Evolutionary conservation across 2,329 filamentous ascomycete species (phyloP), one percentile per base, ranked within the genome.

Genomic region (Xylaria sp.): DNA sequence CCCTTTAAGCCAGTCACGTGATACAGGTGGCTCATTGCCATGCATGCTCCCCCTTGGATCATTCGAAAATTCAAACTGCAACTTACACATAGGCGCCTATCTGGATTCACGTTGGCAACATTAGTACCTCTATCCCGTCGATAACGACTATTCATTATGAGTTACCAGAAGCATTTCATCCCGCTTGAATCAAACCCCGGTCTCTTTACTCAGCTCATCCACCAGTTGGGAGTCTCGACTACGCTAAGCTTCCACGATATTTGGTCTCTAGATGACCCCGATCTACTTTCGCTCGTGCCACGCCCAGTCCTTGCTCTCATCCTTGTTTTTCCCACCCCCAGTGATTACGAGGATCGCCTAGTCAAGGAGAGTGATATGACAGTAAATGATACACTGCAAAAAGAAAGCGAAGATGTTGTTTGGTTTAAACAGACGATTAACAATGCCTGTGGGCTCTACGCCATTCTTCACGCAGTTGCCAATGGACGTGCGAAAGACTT

Each of bases 341-440:
- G 78, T 77, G 71, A 73, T 23, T 56, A 70, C 33, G 75, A 79
- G 38, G 78, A 78, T 57, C 75, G 84, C 62, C 86, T 86, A 63
- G 69, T 69, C 17, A 65, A 10, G 17, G 71, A 71, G 49, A 53
- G 26, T 2, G 71, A 72, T 28, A 72, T 73, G 31, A 11, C 9
- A 42, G 40, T 2, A 23, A 26, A 26, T 15, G 3, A 63, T 9
- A 26, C 69, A 6, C 72, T 72, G 1, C 54, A 51, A 36, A 89
- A 89, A 1, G 79, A 84, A 1, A 77, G 80, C 0, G 91, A 94
- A 74, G 87, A 91, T 6, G 88, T 94, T 0, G 82, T 93, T 20
- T 97, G 93, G 93, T 96, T 93, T 82, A 90, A 90, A 76, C 93
- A 97, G 80, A 96, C 92, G 0, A 96, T 97, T 74, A 87, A 89